Base-by-base conservation (phyloP, 495 filamentous ascomycete species). In the Podospora conica region DNA sequence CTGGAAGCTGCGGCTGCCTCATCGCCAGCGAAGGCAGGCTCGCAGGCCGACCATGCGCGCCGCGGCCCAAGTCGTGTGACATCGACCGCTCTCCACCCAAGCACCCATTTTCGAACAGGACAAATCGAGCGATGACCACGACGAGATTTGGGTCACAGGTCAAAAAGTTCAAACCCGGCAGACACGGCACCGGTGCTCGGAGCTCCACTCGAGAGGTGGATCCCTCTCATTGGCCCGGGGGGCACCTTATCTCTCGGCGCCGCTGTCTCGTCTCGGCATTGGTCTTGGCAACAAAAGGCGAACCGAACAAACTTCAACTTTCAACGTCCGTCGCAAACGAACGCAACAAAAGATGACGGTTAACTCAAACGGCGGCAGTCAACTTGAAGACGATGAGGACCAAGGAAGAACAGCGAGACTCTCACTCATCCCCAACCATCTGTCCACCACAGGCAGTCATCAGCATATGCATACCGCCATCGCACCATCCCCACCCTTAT, bases 181-280 rank as follows among this genome's bases (percentile, higher is more conserved):
- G 40, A 18, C 15, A 8, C 40, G 40, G 40, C 40, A 48, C n/a
- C 40, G 40, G 40, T n/a, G 40, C 40, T 48, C 40, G 15, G 40
- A 48, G 40, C 15, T 48, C 40, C 40, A 48, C 48, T 63, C 53
- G 24, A 12, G 18, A 31, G 20, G 29, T 29, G 9, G 4, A 9
- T 20, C 3, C 25, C 1, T 58, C 2, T 63, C 27, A 63, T 56
- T 63, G 54, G 59, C 20, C 27, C 15, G n/a, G n/a, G 2, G 53
- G 2, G 22, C 10, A 53, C 53, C 63, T 65, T 65, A 65, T 65
- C 63, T 65, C 63, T 65, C 20, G 63, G 63, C 63, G 56, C 7
- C 48, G 63, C 24, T 57, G 55, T 24, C 22, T 40, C 9, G 8
- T 22, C 58, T 60, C 60, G 40, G 57, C 33, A 56, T 31, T 63